Evolutionary conservation across 768 basidiomycete species (phyloP).

Genomic region (Boletus rubropictus): DNA sequence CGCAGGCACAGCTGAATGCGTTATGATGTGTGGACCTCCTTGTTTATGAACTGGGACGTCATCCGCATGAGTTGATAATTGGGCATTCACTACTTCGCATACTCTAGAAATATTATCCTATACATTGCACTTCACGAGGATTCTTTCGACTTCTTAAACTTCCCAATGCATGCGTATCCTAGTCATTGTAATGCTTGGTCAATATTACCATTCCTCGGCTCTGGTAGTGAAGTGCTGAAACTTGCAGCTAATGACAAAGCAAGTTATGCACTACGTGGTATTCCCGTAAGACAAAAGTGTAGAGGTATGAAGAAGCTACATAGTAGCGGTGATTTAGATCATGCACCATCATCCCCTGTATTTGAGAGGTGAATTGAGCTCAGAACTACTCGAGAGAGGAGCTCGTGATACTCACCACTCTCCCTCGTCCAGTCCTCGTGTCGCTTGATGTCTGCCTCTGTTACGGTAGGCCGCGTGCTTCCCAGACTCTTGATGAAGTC

Average conservation of each 20-base stretch:
- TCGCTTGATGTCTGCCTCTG: constrained; percentile 75
- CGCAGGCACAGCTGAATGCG: constrained; percentile 38
- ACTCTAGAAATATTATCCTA: constrained; percentile 22
- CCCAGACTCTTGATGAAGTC: constrained; percentile 83
- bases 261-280: constrained; percentile 6
- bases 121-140: constrained; percentile 4
- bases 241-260: not conserved
- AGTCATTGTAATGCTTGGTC: constrained; percentile 17
- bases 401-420: constrained; percentile 49
- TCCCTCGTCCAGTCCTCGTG: constrained; percentile 84
- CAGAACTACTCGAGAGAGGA: not conserved
- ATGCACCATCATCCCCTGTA: constrained; percentile 31
- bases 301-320: constrained; percentile 17
- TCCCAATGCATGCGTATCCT: constrained; percentile 15
- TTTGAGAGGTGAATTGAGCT: not conserved
- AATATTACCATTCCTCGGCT: constrained; percentile 13
- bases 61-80: constrained; percentile 1
- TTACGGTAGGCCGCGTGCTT: constrained; percentile 82
- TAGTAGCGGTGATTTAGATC: constrained; percentile 1
- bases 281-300: constrained; percentile 9
- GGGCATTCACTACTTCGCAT: constrained; percentile 1
- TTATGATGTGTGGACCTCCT: constrained; percentile 3
- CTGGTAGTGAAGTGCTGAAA: constrained; percentile 2
- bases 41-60: not conserved
- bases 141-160: constrained; percentile 2